phyloP scores from a whole-genome alignment of 2,329 filamentous ascomycete species.

The Beauveria scarabaeidicola region DNA sequence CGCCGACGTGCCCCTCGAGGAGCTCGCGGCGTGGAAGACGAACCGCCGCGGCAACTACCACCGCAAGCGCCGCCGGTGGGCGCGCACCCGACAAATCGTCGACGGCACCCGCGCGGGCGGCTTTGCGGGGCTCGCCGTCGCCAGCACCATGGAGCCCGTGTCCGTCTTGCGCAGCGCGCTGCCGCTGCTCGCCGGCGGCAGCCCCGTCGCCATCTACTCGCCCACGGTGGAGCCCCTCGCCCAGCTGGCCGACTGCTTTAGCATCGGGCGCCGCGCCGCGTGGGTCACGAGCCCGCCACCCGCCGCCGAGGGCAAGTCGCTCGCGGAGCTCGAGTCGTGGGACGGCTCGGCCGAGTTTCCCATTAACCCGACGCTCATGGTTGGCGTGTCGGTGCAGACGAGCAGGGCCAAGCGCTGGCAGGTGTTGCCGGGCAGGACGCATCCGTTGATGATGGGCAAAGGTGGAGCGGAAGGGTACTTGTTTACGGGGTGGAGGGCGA shows the following conservation, averaged over 20 bases:
- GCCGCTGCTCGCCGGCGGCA: constrained; percentile 74
- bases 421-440: constrained; percentile 82
- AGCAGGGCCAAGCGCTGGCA: constrained; percentile 76
- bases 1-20: constrained; percentile 46
- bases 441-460: constrained; percentile 83
- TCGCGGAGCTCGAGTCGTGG: constrained; percentile 47
- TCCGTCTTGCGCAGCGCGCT: constrained; percentile 67
- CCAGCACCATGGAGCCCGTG: constrained; percentile 71
- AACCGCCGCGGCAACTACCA: constrained; percentile 78
- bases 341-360: constrained; percentile 67
- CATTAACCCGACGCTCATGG: constrained; percentile 74
- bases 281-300: constrained; percentile 52
- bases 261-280: constrained; percentile 66
- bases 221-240: constrained; percentile 72
- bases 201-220: constrained; percentile 77
- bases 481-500: constrained; percentile 72
- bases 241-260: constrained; percentile 74
- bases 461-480: constrained; percentile 88
- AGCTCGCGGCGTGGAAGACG: constrained; percentile 64
- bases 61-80: constrained; percentile 81
- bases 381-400: constrained; percentile 74
- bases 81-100: constrained; percentile 61
- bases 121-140: constrained; percentile 77
- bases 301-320: constrained; percentile 32
- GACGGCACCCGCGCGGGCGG: constrained; percentile 65